Evolutionary conservation across 164 flowering plant species (phyloP).

Genomic region (Piper longum): DNA sequence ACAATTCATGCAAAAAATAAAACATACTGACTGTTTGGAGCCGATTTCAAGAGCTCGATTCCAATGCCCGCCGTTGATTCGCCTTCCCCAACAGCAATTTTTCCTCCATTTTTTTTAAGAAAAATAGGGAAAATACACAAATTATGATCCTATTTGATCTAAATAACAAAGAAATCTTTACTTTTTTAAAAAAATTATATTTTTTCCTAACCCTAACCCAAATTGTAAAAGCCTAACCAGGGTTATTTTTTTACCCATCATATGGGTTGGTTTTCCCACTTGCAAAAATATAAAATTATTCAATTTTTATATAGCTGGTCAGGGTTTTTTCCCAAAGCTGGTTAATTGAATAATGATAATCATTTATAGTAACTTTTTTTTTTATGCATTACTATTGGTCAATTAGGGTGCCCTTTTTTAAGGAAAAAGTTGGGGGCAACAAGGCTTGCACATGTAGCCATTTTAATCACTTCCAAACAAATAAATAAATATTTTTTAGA

Average conservation of each 20-base stretch:
- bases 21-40: not conserved
- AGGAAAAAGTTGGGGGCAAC: not conserved
- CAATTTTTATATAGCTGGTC: not conserved
- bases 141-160: not conserved
- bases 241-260: slow-evolving; percentile 19
- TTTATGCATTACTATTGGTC: too few species aligned
- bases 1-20: slow-evolving; percentile 6
- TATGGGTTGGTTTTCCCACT: slow-evolving; percentile 1
- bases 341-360: too few species aligned
- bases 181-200: slow-evolving; percentile 2
- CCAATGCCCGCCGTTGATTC: slow-evolving; percentile 23
- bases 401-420: not conserved
- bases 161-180: slow-evolving; percentile 3
- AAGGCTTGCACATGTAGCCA: not conserved
- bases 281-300: slow-evolving; percentile 7
- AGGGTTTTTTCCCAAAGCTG: not conserved
- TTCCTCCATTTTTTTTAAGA: slow-evolving; percentile 10
- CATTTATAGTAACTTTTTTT: too few species aligned
- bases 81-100: slow-evolving; percentile 11
- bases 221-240: slow-evolving; percentile 15
- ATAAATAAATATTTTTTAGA: too few species aligned
- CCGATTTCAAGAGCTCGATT: slow-evolving; percentile 14
- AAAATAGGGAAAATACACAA: slow-evolving; percentile 18
- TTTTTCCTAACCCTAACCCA: slow-evolving; percentile 13
- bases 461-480: not conserved